Conservation (phyloP, 352 stramenopile genomes). For the Globisporangium spiculum region DNA sequence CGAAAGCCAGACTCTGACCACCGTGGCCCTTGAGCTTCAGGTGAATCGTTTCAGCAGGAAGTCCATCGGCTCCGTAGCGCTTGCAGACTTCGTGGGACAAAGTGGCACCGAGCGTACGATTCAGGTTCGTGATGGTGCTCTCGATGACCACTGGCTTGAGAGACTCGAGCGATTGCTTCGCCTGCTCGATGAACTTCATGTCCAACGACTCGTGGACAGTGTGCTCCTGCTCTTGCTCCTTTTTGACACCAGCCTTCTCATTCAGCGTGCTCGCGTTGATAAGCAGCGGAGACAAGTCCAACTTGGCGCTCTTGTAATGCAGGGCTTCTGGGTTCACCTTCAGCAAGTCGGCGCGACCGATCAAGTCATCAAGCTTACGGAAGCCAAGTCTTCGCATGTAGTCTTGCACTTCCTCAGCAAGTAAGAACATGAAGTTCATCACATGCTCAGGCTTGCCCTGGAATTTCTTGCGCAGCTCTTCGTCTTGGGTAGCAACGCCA, state of each 20-base stretch:
- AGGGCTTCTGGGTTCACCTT: conserved; percentile 83
- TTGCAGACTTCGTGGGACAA: conserved; percentile 94
- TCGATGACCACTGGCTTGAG: conserved; percentile 64
- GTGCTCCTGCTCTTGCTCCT: conserved; percentile 88
- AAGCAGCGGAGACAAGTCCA: conserved; percentile 93
- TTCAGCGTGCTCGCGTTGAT: conserved; percentile 93
- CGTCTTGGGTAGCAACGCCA: conserved; percentile 97
- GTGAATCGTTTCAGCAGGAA: conserved; percentile 93
- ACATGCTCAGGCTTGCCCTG: conserved; percentile 95
- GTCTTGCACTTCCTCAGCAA: conserved; percentile 92
- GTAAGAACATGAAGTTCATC: conserved; percentile 96
- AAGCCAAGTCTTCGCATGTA: conserved; percentile 87
- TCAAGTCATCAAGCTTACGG: conserved; percentile 92
- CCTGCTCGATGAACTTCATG: conserved; percentile 89
- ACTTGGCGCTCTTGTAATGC: conserved; percentile 71
- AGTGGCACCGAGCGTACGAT: conserved; percentile 93
- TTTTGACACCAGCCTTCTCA: conserved; percentile 81
- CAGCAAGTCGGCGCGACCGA: conserved; percentile 92
- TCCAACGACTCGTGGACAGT: conserved; percentile 87
- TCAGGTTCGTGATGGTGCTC: conserved; percentile 87
- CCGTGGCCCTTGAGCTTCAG: conserved; percentile 93
- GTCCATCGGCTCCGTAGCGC: conserved; percentile 84
- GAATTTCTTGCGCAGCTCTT: conserved; percentile 95
- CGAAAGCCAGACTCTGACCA: conserved; percentile 93
- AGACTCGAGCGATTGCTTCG: conserved; percentile 81